Conservation (phyloP, 495 filamentous ascomycete species). For the Hypoxylon lienhwacheense region DNA sequence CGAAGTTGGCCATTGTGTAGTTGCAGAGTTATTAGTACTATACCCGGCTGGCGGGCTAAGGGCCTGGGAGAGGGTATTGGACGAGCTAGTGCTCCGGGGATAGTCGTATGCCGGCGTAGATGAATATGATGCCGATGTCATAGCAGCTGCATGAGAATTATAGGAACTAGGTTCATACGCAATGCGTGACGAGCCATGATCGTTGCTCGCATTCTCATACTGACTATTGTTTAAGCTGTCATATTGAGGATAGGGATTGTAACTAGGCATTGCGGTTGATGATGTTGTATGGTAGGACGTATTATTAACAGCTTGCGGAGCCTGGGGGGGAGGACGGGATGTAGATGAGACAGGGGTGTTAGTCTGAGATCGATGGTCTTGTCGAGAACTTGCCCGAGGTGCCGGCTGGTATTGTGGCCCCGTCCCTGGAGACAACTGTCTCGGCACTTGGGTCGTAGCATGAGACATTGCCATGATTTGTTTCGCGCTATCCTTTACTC, state of each 20-base stretch:
- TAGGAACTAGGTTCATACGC: conserved; percentile 36
- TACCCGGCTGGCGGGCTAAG: conserved; percentile 23
- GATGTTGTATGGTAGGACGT: conserved; percentile 22
- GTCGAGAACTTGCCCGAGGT: conserved; percentile 24
- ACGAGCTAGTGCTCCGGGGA: conserved; percentile 18
- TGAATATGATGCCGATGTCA: conserved; percentile 28
- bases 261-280: conserved; percentile 26
- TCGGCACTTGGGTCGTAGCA: conserved; percentile 6
- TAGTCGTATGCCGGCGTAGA: conserved; percentile 32
- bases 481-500: conserved; percentile 13
- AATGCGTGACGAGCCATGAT: conserved; percentile 27
- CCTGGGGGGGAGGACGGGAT: conserved; percentile 29
- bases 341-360: conserved; percentile 28
- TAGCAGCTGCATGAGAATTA: conserved; percentile 22
- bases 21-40: conserved; percentile 6
- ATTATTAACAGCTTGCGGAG: conserved; percentile 23
- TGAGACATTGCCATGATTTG: conserved; percentile 25
- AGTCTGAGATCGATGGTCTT: conserved; percentile 31
- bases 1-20: conserved; percentile 34
- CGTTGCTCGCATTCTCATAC: conserved; percentile 25
- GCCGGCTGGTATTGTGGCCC: conserved; percentile 33
- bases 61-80: conserved; percentile 33
- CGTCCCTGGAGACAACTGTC: conserved; percentile 23
- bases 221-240: conserved; percentile 23
- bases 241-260: conserved; percentile 34